These are phyloP conservation scores for Penicillium griseofulvum DNA, from an alignment of 2,329 filamentous ascomycete species.

Conservation along the genomic window DNA sequence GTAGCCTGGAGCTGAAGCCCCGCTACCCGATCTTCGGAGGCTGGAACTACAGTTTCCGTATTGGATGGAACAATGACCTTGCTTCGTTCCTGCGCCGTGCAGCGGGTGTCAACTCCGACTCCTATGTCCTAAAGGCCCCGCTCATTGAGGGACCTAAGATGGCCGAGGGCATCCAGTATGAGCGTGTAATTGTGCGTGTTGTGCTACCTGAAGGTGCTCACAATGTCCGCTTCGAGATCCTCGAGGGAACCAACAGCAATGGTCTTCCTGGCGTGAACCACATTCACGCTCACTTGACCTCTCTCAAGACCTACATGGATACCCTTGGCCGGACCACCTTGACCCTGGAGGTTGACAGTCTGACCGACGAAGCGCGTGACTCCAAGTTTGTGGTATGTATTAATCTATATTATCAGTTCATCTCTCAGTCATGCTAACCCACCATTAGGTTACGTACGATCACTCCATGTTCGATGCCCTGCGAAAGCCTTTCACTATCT, in stretches of 20 bases:
- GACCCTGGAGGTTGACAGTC: constrained; percentile 74
- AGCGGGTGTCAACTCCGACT: constrained; percentile 55
- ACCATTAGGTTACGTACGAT: constrained; percentile 69
- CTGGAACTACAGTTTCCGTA: constrained; percentile 96
- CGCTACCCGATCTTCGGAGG: constrained; percentile 95
- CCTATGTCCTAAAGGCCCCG: constrained; percentile 84
- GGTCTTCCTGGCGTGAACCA: constrained; percentile 61
- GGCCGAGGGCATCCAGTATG: constrained; percentile 81
- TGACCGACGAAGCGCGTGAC: constrained; percentile 87
- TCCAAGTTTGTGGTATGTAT: constrained; percentile 66
- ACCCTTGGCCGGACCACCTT: constrained; percentile 83
- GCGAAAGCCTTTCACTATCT: constrained; percentile 83
- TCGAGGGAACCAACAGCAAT: constrained; percentile 66
- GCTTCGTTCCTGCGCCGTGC: constrained; percentile 68
- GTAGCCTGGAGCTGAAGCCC: constrained; percentile 81
- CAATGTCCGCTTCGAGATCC: constrained; percentile 61
- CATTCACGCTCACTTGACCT: constrained; percentile 56
- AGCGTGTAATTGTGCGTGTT: constrained; percentile 73
- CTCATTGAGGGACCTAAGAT: constrained; percentile 91
- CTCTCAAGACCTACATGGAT: constrained; percentile 91
- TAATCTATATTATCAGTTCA: background rate
- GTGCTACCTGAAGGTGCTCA: constrained; percentile 88
- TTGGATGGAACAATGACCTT: constrained; percentile 91
- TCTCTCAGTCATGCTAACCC: constrained; percentile 5
- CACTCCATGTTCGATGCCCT: constrained; percentile 71